phyloP scores from a whole-genome alignment of 352 stramenopile species.

The Pelagophyceae sp. region DNA sequence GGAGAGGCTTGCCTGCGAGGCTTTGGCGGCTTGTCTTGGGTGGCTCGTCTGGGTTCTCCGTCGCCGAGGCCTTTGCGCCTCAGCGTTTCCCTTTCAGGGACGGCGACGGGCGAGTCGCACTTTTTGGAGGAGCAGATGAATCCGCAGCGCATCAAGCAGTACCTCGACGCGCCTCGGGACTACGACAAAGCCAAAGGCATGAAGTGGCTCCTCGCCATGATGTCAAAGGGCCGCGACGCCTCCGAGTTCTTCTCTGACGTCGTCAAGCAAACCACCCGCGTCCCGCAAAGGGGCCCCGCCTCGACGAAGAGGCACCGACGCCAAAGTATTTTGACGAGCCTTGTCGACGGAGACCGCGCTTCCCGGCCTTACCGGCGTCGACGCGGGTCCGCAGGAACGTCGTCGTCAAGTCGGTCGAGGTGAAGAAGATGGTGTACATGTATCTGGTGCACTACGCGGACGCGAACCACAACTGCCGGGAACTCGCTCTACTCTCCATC shows the following conservation, averaged over 20 bases:
- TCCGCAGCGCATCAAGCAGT: slow-evolving; percentile 44
- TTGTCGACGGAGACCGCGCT: slow-evolving; percentile 49
- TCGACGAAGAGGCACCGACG: too few species aligned
- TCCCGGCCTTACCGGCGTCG: background rate
- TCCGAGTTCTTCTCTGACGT: slow-evolving; percentile 94
- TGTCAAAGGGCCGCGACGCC: slow-evolving; percentile 88
- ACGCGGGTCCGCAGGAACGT: slow-evolving; percentile 55
- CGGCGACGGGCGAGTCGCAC: slow-evolving; percentile 73
- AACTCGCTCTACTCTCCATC: slow-evolving; percentile 91
- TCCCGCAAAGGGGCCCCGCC: too few species aligned
- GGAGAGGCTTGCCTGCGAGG: too few species aligned
- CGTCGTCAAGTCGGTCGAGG: slow-evolving; percentile 76
- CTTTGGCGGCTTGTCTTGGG: too few species aligned
- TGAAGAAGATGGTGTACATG: slow-evolving; percentile 99
- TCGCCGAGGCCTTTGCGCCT: too few species aligned
- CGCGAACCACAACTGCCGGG: slow-evolving; percentile 80
- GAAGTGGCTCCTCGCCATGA: slow-evolving; percentile 94
- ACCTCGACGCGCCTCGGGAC: slow-evolving; percentile 62
- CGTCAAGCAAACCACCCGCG: too few species aligned
- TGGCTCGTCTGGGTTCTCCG: too few species aligned
- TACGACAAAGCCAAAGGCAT: slow-evolving; percentile 87
- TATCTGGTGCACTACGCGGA: slow-evolving; percentile 98
- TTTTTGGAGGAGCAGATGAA: slow-evolving; percentile 95
- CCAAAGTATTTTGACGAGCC: slow-evolving; percentile 17
- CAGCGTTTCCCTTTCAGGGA: background rate